Percentiles rank a stretch among this genome's conserved stretches.
Evolutionary conservation across 805 yeast species (phyloP).

Genomic region (Lipomyces kockii): DNA sequence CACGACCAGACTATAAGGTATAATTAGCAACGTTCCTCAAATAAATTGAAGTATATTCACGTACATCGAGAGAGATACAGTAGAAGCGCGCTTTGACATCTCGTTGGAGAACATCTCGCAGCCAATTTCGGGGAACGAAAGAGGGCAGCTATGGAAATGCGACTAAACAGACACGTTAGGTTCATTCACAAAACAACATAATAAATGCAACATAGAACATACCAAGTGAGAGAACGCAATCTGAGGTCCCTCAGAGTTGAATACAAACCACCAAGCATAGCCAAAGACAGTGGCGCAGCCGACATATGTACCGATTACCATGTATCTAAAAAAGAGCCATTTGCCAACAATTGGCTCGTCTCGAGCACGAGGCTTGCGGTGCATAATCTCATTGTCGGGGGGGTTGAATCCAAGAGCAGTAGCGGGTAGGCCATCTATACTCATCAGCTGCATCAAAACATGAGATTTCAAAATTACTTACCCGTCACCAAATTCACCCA

Average conservation of each 20-base stretch:
- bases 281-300: slow-evolving; percentile 52
- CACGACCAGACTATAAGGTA: slow-evolving; percentile 42
- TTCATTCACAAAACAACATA: not conserved
- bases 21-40: not conserved
- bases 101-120: slow-evolving; percentile 45
- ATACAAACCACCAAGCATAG: slow-evolving; percentile 50
- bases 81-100: slow-evolving; percentile 45
- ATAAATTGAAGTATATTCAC: not conserved
- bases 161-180: slow-evolving; percentile 28
- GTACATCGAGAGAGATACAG: slow-evolving; percentile 48
- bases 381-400: slow-evolving; percentile 49
- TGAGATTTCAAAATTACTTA: not conserved
- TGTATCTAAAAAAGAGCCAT: slow-evolving; percentile 49
- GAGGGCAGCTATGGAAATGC: slow-evolving; percentile 47
- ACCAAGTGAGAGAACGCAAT: slow-evolving; percentile 44
- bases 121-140: slow-evolving; percentile 40
- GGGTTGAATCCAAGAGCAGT: slow-evolving; percentile 60
- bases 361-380: slow-evolving; percentile 47
- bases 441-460: not conserved
- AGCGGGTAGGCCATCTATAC: slow-evolving; percentile 58
- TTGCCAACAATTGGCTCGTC: slow-evolving; percentile 49
- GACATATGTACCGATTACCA: slow-evolving; percentile 50
- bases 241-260: slow-evolving; percentile 47
- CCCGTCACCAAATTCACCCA: slow-evolving; percentile 61
- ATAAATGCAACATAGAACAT: not conserved